phyloP scores from a whole-genome alignment of 192 early-diverging fungal genomes.

The Linnemannia elongata region DNA sequence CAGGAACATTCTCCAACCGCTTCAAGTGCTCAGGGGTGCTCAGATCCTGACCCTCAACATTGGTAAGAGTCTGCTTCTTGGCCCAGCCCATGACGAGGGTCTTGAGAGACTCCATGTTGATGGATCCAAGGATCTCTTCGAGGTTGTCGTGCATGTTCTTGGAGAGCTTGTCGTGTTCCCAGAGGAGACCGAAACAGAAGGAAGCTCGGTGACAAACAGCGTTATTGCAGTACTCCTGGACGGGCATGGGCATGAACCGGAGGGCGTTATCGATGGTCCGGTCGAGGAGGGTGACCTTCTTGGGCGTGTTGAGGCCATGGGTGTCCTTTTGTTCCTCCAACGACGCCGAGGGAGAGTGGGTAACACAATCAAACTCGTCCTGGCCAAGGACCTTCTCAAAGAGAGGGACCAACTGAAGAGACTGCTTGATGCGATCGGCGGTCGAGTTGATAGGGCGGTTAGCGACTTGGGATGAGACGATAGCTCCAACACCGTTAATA shows the following conservation, averaged over 20 bases:
- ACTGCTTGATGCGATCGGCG: conserved; percentile 50
- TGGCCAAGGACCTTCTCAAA: conserved; percentile 44
- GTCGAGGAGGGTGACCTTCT: conserved; percentile 43
- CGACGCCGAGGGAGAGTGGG: conserved; percentile 24
- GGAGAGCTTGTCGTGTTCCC: conserved; percentile 56
- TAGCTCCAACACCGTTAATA: conserved; percentile 58
- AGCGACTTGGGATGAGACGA: conserved; percentile 53
- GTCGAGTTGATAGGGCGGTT: conserved; percentile 30
- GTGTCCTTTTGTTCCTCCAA: conserved; percentile 1
- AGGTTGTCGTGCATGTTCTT: conserved; percentile 57
- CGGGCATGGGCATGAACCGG: conserved; percentile 51
- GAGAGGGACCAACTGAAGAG: conserved; percentile 38
- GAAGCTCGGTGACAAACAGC: conserved; percentile 57
- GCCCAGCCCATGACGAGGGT: conserved; percentile 30
- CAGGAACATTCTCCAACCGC: conserved; percentile 47
- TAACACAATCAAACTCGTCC: conserved; percentile 35
- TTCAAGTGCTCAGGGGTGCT: conserved; percentile 47
- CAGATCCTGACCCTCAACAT: conserved; percentile 33
- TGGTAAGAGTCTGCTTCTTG: conserved; percentile 33
- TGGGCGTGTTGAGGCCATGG: not conserved
- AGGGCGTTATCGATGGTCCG: conserved; percentile 43
- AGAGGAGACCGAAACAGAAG: conserved; percentile 51
- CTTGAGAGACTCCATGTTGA: conserved; percentile 52
- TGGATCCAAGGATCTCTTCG: conserved; percentile 42
- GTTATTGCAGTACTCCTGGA: conserved; percentile 53